phyloP scores from a whole-genome alignment of 2,329 filamentous ascomycete species.

The Fusarium brachygibbosum region DNA sequence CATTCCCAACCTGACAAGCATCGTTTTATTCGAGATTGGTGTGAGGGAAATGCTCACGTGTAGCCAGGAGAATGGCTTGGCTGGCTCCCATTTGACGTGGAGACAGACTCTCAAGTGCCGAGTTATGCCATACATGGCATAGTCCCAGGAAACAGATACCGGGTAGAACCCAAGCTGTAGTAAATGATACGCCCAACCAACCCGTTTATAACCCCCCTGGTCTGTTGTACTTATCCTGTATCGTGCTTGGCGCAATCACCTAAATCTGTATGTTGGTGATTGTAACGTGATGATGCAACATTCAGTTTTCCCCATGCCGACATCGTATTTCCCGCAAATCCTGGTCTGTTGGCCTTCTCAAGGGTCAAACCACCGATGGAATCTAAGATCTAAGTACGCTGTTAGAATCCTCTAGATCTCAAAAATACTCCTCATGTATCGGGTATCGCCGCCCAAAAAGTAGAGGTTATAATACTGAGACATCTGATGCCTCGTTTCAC shows the following conservation, averaged over 20 bases:
- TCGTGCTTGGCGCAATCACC: background rate
- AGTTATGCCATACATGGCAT: background rate
- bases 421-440: background rate
- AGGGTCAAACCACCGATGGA: background rate
- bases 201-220: background rate
- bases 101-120: conserved; percentile 2
- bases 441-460: background rate
- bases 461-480: conserved; percentile 9
- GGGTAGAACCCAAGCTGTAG: background rate
- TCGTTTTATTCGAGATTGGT: background rate
- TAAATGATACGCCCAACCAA: background rate
- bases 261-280: conserved; percentile 8
- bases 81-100: conserved; percentile 3
- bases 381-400: background rate
- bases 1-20: background rate
- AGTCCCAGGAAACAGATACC: background rate
- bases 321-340: background rate
- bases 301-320: background rate
- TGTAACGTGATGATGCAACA: conserved; percentile 6
- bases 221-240: background rate
- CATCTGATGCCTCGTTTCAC: background rate
- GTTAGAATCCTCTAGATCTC: background rate
- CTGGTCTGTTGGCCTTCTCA: background rate
- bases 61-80: conserved; percentile 15
- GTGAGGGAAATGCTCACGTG: conserved; percentile 9